Percentiles rank a stretch among this genome's conserved stretches.
These are phyloP conservation scores for Coemansia asiatica DNA, from an alignment of 192 early-diverging fungal genomes.

Conservation along the genomic window DNA sequence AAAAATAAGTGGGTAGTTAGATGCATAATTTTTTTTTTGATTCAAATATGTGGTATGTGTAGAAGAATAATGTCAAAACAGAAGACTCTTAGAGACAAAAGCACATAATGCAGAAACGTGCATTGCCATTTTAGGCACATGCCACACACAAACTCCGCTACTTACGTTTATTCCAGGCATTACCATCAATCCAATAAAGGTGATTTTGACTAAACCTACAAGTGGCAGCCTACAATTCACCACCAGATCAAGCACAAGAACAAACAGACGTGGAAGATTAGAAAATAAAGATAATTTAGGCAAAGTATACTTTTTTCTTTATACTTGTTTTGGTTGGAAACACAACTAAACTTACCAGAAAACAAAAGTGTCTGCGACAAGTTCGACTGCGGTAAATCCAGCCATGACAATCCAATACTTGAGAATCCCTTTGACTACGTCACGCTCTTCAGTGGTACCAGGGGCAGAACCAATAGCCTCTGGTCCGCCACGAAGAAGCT, in stretches of 20 bases:
- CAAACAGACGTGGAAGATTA: background rate
- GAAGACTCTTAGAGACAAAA: conserved; percentile 7
- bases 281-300: conserved; percentile 4
- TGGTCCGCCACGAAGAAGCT: conserved; percentile 47
- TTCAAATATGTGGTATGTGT: no score
- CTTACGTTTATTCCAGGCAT: conserved; percentile 56
- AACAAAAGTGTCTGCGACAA: conserved; percentile 53
- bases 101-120: background rate
- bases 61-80: background rate
- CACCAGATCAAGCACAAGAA: background rate
- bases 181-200: conserved; percentile 51
- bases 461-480: conserved; percentile 31
- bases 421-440: conserved; percentile 47
- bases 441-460: conserved; percentile 17
- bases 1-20: background rate
- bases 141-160: no score
- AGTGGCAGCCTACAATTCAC: conserved; percentile 50
- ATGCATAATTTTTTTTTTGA: background rate
- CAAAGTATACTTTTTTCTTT: background rate
- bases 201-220: conserved; percentile 47
- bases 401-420: conserved; percentile 59
- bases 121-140: background rate
- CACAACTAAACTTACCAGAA: conserved; percentile 45
- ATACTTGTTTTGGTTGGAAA: background rate
- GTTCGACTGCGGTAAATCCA: conserved; percentile 48